phyloP scores from a whole-genome alignment of 2,329 filamentous ascomycete species.

The Macrophomina phaseolina region DNA sequence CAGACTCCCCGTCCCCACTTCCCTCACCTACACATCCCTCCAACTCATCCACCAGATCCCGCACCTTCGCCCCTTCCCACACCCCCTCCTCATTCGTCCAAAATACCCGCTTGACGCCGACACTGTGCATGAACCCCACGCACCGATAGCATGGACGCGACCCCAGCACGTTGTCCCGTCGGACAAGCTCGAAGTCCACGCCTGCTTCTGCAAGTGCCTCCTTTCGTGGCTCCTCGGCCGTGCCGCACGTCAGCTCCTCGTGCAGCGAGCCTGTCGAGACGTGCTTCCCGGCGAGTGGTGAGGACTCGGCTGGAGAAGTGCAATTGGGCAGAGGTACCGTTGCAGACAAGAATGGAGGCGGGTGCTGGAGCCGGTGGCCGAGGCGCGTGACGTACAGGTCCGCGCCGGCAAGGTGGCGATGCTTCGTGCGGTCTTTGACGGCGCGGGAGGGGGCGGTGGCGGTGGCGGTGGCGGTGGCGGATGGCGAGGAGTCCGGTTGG shows the following conservation, averaged over 20 bases:
- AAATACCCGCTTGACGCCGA: conserved; percentile 59
- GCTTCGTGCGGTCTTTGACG: conserved; percentile 51
- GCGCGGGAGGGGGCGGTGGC: conserved; percentile 15
- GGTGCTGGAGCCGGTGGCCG: conserved; percentile 31
- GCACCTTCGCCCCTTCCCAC: conserved; percentile 59
- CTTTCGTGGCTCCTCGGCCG: not conserved
- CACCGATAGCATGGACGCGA: conserved; percentile 61
- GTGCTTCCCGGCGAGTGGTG: not conserved
- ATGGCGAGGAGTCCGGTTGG: too few species aligned
- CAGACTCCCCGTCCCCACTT: conserved; percentile 29
- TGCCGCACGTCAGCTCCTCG: conserved; percentile 49
- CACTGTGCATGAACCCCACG: conserved; percentile 57
- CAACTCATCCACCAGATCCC: conserved; percentile 55
- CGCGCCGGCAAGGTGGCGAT: conserved; percentile 54
- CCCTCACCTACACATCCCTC: conserved; percentile 36
- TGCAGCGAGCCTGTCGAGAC: conserved; percentile 47
- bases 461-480: not conserved
- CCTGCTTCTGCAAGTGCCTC: not conserved
- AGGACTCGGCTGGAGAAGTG: too few species aligned
- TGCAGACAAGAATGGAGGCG: not conserved
- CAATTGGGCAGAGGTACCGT: too few species aligned
- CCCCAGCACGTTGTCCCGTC: conserved; percentile 36
- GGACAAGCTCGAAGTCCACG: too few species aligned
- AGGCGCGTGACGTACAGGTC: conserved; percentile 59
- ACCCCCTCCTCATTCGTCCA: conserved; percentile 57